Evolutionary conservation across 2,329 filamentous ascomycete genomes (phyloP).

Genomic region (Claviceps cyperi): DNA sequence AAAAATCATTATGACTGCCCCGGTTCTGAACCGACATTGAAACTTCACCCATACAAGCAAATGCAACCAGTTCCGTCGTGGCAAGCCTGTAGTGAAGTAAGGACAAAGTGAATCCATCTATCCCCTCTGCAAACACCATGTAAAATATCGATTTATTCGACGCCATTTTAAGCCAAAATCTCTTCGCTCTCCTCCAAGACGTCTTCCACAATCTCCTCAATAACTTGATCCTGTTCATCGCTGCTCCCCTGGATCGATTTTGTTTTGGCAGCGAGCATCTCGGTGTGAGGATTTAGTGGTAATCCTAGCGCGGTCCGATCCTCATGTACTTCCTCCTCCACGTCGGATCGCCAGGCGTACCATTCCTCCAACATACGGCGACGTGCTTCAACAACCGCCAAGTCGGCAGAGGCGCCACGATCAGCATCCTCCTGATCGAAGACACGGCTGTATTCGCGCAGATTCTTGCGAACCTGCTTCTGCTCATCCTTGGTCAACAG

Average conservation of each 20-base stretch:
- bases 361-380: conserved; percentile 77
- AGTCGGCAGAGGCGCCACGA: conserved; percentile 84
- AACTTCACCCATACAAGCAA: conserved; percentile 21
- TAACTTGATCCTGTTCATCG: conserved; percentile 58
- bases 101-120: conserved; percentile 1
- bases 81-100: conserved; percentile 13
- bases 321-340: conserved; percentile 56
- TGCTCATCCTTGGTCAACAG: conserved; percentile 93
- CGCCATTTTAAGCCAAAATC: conserved; percentile 27
- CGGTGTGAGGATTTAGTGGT: conserved; percentile 48
- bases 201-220: conserved; percentile 82
- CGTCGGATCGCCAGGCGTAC: conserved; percentile 64
- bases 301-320: conserved; percentile 57
- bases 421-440: conserved; percentile 95
- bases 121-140: background rate
- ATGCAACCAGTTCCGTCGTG: conserved; percentile 14
- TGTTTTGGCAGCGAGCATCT: conserved; percentile 42
- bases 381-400: conserved; percentile 81
- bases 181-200: conserved; percentile 79
- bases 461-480: conserved; percentile 94
- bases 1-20: conserved; percentile 5
- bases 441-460: conserved; percentile 85
- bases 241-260: conserved; percentile 35
- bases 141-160: background rate
- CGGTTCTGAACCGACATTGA: conserved; percentile 1